Evolutionary conservation across 805 yeast species (phyloP).

Genomic region (Candida boleticola): DNA sequence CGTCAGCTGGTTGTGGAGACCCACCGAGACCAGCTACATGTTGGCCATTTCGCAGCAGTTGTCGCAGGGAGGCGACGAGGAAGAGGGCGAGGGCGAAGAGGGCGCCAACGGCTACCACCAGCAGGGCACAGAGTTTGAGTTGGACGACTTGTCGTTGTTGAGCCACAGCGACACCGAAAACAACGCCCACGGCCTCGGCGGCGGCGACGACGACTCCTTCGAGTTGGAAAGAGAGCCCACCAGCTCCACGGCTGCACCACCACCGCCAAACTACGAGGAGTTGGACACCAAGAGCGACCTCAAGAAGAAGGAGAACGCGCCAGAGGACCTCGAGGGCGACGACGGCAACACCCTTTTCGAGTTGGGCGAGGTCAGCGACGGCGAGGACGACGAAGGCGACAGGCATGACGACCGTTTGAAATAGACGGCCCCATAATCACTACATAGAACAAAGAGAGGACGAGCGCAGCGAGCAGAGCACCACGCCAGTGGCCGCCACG

Average conservation of each 20-base stretch:
- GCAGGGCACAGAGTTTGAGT: constrained; percentile 56
- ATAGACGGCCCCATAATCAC: background rate
- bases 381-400: constrained; percentile 25
- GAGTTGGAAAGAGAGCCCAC: constrained; percentile 28
- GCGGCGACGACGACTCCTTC: constrained; percentile 35
- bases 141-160: constrained; percentile 55
- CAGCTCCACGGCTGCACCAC: constrained; percentile 13
- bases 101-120: constrained; percentile 24
- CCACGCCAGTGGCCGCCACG: no score
- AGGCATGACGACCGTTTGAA: constrained; percentile 13
- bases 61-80: constrained; percentile 58
- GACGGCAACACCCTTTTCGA: constrained; percentile 37
- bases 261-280: constrained; percentile 34
- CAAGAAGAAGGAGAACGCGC: constrained; percentile 10
- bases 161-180: constrained; percentile 46
- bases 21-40: constrained; percentile 92
- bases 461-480: no score
- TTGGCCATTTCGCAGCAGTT: constrained; percentile 92
- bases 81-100: constrained; percentile 52
- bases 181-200: no score
- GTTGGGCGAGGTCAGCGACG: constrained; percentile 35
- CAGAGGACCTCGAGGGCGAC: constrained; percentile 5
- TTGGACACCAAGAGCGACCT: constrained; percentile 10
- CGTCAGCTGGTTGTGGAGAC: constrained; percentile 93
- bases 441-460: no score